These are phyloP conservation scores for Lagenidium giganteum DNA, from an alignment of 352 stramenopile species.

Conservation along the genomic window DNA sequence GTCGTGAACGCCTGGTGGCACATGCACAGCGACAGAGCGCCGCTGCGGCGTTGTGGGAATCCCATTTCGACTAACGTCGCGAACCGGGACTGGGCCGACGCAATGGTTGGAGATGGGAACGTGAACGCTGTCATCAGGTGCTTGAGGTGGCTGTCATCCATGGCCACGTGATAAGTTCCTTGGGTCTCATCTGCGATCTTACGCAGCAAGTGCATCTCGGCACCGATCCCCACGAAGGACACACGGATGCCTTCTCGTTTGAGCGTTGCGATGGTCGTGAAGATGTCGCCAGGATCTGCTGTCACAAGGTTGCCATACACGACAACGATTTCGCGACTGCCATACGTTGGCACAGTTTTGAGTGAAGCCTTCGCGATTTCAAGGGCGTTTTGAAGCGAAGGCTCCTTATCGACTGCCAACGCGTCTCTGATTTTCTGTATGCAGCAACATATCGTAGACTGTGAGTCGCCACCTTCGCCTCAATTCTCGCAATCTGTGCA, in stretches of 20 bases:
- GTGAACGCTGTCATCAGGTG: slow-evolving; percentile 92
- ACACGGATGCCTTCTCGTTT: slow-evolving; percentile 89
- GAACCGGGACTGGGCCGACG: slow-evolving; percentile 58
- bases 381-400: slow-evolving; percentile 89
- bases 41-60: slow-evolving; percentile 70
- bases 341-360: slow-evolving; percentile 86
- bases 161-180: slow-evolving; percentile 92
- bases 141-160: slow-evolving; percentile 91
- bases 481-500: no score
- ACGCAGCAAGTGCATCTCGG: slow-evolving; percentile 91
- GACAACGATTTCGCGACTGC: slow-evolving; percentile 90
- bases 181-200: slow-evolving; percentile 87
- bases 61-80: slow-evolving; percentile 83
- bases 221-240: slow-evolving; percentile 91
- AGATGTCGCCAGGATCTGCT: slow-evolving; percentile 95
- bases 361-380: slow-evolving; percentile 88
- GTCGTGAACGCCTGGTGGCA: slow-evolving; percentile 86
- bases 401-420: slow-evolving; percentile 74
- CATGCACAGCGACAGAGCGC: slow-evolving; percentile 76
- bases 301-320: slow-evolving; percentile 94
- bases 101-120: slow-evolving; percentile 88
- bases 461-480: no score
- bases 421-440: slow-evolving; percentile 71
- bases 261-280: slow-evolving; percentile 89
- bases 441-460: no score